phyloP scores from a whole-genome alignment of 805 yeast genomes.

The Monosporozyma aerobia region DNA sequence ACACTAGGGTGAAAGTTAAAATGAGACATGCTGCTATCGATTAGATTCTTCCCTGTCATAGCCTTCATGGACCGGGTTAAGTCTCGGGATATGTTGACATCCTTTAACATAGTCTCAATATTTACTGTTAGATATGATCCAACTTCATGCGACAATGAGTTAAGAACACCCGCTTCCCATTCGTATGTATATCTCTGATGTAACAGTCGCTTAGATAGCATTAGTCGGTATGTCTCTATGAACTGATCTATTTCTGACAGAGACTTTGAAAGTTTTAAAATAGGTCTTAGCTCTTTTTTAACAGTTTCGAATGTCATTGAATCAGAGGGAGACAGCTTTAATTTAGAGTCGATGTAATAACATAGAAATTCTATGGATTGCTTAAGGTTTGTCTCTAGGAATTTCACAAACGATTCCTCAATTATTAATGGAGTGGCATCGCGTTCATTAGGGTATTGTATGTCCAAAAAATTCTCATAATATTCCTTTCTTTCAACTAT shows the following conservation, averaged over 20 bases:
- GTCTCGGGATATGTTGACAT: conserved; percentile 52
- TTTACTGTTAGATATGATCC: conserved; percentile 74
- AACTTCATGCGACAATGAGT: conserved; percentile 61
- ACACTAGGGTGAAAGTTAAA: conserved; percentile 32
- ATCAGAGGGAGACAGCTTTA: conserved; percentile 34
- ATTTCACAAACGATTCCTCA: conserved; percentile 51
- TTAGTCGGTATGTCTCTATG: conserved; percentile 77
- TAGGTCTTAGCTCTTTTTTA: conserved; percentile 40
- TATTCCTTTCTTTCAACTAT: conserved; percentile 44
- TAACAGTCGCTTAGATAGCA: conserved; percentile 70
- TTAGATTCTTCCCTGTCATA: conserved; percentile 1
- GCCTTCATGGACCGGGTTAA: conserved; percentile 6
- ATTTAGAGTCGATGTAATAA: conserved; percentile 47
- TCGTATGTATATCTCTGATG: conserved; percentile 44
- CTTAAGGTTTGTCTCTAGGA: conserved; percentile 39
- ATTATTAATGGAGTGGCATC: not conserved
- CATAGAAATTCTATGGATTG: conserved; percentile 48
- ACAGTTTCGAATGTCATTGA: not conserved
- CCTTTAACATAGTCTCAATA: conserved; percentile 80
- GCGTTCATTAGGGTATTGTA: conserved; percentile 21
- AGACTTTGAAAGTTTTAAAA: conserved; percentile 55
- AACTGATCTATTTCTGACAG: conserved; percentile 78
- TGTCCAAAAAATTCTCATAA: conserved; percentile 34
- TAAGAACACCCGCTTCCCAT: conserved; percentile 59
- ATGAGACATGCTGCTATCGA: not conserved